These are phyloP conservation scores for Neospermospora avenae DNA, from an alignment of 2,329 filamentous ascomycete genomes.

Conservation along the genomic window DNA sequence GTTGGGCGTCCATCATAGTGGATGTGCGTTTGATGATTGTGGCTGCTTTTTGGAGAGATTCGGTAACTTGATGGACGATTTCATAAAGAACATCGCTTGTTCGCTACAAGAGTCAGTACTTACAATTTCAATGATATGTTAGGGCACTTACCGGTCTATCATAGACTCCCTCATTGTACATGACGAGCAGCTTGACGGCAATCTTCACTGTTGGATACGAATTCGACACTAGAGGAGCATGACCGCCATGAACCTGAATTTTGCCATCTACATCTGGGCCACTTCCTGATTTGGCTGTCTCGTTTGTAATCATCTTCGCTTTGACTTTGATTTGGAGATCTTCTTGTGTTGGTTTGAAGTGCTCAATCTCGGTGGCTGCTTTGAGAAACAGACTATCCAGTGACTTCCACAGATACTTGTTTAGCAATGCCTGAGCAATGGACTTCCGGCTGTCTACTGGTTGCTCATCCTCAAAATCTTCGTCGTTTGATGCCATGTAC, in stretches of 20 bases:
- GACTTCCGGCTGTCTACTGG: slow-evolving; percentile 24
- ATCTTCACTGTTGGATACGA: slow-evolving; percentile 56
- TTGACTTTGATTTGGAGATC: slow-evolving; percentile 28
- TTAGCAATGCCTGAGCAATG: slow-evolving; percentile 29
- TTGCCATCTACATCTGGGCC: slow-evolving; percentile 10
- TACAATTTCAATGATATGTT: not conserved
- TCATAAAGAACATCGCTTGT: slow-evolving; percentile 62
- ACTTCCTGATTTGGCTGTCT: slow-evolving; percentile 30
- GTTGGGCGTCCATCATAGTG: slow-evolving; percentile 70
- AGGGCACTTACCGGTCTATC: slow-evolving; percentile 31
- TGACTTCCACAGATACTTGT: slow-evolving; percentile 33
- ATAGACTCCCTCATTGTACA: slow-evolving; percentile 50
- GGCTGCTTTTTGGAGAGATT: slow-evolving; percentile 76
- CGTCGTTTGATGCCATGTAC: slow-evolving; percentile 28
- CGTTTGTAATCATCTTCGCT: slow-evolving; percentile 42
- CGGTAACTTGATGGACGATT: slow-evolving; percentile 87
- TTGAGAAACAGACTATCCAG: slow-evolving; percentile 33
- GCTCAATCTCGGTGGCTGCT: slow-evolving; percentile 31
- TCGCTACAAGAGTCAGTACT: slow-evolving; percentile 18
- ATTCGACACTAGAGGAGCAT: slow-evolving; percentile 57
- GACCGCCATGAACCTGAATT: slow-evolving; percentile 45
- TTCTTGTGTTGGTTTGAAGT: slow-evolving; percentile 31
- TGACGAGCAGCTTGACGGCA: slow-evolving; percentile 54
- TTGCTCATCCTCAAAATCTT: slow-evolving; percentile 26
- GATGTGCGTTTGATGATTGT: slow-evolving; percentile 61